These are phyloP conservation scores for Populus davidiana DNA, from an alignment of 345 rosid species.

Conservation along the genomic window DNA sequence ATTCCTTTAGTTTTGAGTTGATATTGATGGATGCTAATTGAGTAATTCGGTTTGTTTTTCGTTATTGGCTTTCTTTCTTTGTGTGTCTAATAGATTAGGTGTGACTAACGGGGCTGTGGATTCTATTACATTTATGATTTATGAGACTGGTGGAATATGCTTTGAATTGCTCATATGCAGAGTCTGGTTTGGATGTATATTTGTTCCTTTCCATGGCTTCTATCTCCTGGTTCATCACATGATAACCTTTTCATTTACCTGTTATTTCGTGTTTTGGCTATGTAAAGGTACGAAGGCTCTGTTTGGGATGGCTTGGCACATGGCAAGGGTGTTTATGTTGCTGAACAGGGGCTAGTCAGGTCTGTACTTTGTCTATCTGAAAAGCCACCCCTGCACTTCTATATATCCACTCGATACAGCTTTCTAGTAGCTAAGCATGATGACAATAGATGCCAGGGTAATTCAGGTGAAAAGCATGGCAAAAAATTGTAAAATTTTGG, in stretches of 20 bases:
- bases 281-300: constrained; percentile 82
- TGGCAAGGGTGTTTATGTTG: constrained; percentile 90
- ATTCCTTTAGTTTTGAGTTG: background rate
- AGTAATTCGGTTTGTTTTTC: background rate
- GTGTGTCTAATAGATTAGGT: background rate
- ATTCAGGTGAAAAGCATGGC: no score
- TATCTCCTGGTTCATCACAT: background rate
- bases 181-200: background rate
- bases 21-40: background rate
- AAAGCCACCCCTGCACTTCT: background rate
- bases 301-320: constrained; percentile 96
- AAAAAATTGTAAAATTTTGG: background rate
- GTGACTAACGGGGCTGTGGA: background rate
- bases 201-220: background rate
- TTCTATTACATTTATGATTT: background rate
- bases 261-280: constrained; percentile 6
- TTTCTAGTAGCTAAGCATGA: no score
- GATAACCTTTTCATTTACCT: constrained; percentile 5
- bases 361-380: constrained; percentile 19
- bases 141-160: background rate
- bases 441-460: no score
- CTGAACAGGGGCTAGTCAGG: constrained; percentile 82
- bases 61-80: background rate
- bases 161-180: background rate
- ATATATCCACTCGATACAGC: background rate